Evolutionary conservation across 139 green algal species (phyloP).

Genomic region (Edaphochlamys debaryana): DNA sequence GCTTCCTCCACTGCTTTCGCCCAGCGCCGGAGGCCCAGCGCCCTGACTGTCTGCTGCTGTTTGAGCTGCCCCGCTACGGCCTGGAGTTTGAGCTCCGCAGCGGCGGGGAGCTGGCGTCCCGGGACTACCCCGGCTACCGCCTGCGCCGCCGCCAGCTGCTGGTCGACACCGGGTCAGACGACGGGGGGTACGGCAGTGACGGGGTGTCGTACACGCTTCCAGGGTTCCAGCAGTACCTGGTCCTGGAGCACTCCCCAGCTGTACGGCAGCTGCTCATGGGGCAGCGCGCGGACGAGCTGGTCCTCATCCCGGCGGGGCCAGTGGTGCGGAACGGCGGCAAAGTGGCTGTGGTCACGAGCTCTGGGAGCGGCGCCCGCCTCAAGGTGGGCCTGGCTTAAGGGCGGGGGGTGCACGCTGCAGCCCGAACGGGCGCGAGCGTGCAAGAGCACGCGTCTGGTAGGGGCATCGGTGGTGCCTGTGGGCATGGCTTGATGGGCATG

Average conservation of each 20-base stretch:
- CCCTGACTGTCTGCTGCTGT: background rate
- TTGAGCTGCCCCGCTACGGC: conserved; percentile 60
- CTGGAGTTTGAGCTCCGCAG: conserved; percentile 62
- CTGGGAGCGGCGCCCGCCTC: background rate
- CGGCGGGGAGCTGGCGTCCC: conserved; percentile 4
- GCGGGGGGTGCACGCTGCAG: no score
- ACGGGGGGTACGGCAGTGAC: background rate
- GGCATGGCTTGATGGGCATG: no score
- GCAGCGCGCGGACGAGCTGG: conserved; percentile 25
- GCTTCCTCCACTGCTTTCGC: conserved; percentile 60
- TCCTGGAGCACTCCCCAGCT: conserved; percentile 53
- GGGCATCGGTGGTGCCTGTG: no score
- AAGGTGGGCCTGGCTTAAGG: no score
- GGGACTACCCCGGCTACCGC: conserved; percentile 47
- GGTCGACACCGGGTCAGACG: background rate
- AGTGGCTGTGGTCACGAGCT: no score
- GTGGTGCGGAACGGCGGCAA: background rate
- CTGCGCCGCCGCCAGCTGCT: conserved; percentile 29
- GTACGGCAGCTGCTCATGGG: background rate
- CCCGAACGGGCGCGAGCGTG: no score
- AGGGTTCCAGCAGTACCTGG: conserved; percentile 61
- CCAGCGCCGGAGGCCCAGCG: no score
- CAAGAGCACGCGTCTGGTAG: no score
- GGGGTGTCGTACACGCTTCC: conserved; percentile 58
- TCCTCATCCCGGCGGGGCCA: conserved; percentile 46